phyloP scores from a whole-genome alignment of 768 basidiomycete species.

The Dacryopinax spathularia region DNA sequence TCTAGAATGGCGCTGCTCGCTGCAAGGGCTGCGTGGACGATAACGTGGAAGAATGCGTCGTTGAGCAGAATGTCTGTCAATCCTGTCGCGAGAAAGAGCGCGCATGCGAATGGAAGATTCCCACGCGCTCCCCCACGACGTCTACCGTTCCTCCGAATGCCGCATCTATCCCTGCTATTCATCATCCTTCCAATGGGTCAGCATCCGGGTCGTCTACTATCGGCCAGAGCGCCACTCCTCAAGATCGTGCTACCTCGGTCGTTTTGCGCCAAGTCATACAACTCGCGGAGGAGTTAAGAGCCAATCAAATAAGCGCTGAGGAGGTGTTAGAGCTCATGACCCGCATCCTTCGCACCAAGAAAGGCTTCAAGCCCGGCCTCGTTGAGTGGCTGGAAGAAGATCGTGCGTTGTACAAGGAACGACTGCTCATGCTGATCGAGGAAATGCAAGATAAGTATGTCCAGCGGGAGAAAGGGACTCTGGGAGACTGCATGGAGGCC shows the following conservation, averaged over 20 bases:
- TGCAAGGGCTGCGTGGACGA: not conserved
- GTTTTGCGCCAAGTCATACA: not conserved
- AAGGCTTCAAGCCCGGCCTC: not conserved
- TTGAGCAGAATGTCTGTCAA: not conserved
- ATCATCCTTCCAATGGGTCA: not conserved
- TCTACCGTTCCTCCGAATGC: not conserved
- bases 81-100: not conserved
- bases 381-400: constrained; percentile 1
- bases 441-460: constrained; percentile 1
- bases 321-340: not conserved
- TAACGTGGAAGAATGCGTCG: not conserved
- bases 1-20: not conserved
- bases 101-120: not conserved
- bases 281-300: not conserved
- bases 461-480: not conserved
- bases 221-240: not conserved
- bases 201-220: not conserved
- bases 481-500: not conserved
- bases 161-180: not conserved
- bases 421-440: not conserved
- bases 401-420: not conserved
- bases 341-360: not conserved
- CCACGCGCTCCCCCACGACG: not conserved
- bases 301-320: not conserved
- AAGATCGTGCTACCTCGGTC: not conserved